These are phyloP conservation scores for Leccinum longicurvipes DNA, from an alignment of 768 basidiomycete genomes.

Conservation along the genomic window DNA sequence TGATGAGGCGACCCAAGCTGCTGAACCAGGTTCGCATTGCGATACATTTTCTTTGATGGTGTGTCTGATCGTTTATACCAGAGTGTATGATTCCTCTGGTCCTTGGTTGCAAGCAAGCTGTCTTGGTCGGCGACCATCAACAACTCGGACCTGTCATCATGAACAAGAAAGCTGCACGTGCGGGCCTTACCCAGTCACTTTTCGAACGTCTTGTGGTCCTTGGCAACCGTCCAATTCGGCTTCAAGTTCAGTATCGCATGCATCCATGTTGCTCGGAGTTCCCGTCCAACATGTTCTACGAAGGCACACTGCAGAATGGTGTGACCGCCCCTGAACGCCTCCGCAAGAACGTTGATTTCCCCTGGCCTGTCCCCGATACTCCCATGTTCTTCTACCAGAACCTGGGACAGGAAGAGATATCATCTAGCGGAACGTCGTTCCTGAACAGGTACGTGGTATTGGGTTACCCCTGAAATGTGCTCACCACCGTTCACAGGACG, in stretches of 20 bases:
- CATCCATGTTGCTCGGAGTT: conserved; percentile 99
- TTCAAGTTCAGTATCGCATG: conserved; percentile 99
- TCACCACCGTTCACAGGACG: conserved; percentile 52
- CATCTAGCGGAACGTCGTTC: conserved; percentile 97
- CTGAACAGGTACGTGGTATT: conserved; percentile 65
- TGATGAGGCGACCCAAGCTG: conserved; percentile 97
- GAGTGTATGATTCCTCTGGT: conserved; percentile 99
- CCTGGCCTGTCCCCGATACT: conserved; percentile 95
- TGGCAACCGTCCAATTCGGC: conserved; percentile 92
- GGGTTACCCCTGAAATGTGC: background rate
- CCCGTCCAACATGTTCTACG: conserved; percentile 99
- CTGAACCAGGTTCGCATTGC: conserved; percentile 75
- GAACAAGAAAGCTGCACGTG: conserved; percentile 99
- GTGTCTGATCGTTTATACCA: conserved; percentile 31
- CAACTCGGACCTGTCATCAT: conserved; percentile 99
- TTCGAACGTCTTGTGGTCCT: conserved; percentile 97
- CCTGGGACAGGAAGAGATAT: conserved; percentile 97
- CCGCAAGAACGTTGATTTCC: conserved; percentile 98
- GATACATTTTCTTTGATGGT: background rate
- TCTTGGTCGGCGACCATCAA: conserved; percentile 94
- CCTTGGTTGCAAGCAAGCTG: conserved; percentile 97
- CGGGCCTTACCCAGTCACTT: conserved; percentile 95
- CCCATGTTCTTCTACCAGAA: conserved; percentile 99
- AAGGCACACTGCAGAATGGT: conserved; percentile 97
- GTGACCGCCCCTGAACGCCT: conserved; percentile 97